Evolutionary conservation across 2,329 filamentous ascomycete genomes (phyloP).

Genomic region (Septoria petroselini): DNA sequence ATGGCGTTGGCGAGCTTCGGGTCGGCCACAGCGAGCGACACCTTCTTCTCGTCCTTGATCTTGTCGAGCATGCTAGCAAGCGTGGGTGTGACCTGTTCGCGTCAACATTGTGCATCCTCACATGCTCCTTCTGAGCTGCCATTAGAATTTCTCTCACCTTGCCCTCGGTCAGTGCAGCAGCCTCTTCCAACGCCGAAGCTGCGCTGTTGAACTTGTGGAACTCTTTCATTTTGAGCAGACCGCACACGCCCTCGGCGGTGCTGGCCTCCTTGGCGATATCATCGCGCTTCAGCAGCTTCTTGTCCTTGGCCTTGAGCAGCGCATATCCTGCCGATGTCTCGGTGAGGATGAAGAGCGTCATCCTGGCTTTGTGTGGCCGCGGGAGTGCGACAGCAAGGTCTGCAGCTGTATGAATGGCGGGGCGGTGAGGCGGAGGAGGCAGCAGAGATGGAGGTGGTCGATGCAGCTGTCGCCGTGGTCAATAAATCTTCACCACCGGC

Average conservation of each 20-base stretch:
- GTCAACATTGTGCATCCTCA: constrained; percentile 2
- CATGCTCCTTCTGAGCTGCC: background rate
- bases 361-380: constrained; percentile 31
- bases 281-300: constrained; percentile 91
- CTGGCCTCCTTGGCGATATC: constrained; percentile 71
- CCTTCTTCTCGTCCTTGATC: constrained; percentile 97
- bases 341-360: constrained; percentile 73
- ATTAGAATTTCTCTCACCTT: constrained; percentile 51
- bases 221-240: constrained; percentile 92
- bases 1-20: constrained; percentile 88
- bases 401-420: constrained; percentile 12
- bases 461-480: background rate
- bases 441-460: constrained; percentile 1
- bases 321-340: constrained; percentile 97
- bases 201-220: constrained; percentile 98
- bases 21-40: constrained; percentile 88
- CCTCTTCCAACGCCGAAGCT: constrained; percentile 83
- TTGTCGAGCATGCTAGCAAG: constrained; percentile 77
- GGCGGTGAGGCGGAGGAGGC: background rate
- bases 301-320: constrained; percentile 97
- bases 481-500: no score
- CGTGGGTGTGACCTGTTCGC: constrained; percentile 68
- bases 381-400: constrained; percentile 17
- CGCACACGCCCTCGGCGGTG: constrained; percentile 79
- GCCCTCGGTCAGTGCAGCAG: constrained; percentile 81